Conservation (phyloP, 2,329 filamentous ascomycete species). For the Pyricularia sp. region DNA sequence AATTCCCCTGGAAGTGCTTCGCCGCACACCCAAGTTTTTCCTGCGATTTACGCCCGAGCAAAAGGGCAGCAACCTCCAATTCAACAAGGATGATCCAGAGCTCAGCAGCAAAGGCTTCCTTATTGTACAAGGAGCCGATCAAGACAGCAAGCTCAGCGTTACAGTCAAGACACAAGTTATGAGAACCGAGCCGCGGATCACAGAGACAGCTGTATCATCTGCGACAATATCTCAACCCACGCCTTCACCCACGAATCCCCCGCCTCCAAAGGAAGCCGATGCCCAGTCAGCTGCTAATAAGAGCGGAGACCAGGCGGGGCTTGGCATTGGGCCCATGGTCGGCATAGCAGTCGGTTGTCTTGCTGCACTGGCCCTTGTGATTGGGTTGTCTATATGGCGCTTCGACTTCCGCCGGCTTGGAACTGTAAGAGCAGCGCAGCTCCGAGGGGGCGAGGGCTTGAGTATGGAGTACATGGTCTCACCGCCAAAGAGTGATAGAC, state of each 20-base stretch:
- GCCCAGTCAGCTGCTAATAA: neutral
- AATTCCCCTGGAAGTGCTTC: neutral
- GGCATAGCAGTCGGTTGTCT: neutral
- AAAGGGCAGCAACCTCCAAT: neutral
- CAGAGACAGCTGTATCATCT: neutral
- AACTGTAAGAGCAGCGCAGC: neutral
- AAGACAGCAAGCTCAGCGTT: neutral
- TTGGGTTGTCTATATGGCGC: neutral
- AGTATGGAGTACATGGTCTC: neutral
- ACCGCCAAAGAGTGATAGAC: neutral
- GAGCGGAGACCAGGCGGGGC: neutral
- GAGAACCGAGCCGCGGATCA: neutral
- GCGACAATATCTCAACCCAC: neutral
- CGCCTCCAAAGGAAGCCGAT: neutral
- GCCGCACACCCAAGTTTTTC: neutral
- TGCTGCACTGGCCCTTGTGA: neutral
- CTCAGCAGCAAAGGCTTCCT: constrained; percentile 1
- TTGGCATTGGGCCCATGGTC: neutral
- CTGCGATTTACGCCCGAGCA: neutral
- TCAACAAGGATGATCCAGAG: neutral
- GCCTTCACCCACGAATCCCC: too few species aligned
- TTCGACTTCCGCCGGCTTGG: neutral
- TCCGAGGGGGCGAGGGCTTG: neutral
- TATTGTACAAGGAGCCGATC: neutral
- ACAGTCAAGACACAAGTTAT: too few species aligned